Base-by-base conservation (phyloP, 2,329 filamentous ascomycete species). In the Emergomyces pasteurianus region DNA sequence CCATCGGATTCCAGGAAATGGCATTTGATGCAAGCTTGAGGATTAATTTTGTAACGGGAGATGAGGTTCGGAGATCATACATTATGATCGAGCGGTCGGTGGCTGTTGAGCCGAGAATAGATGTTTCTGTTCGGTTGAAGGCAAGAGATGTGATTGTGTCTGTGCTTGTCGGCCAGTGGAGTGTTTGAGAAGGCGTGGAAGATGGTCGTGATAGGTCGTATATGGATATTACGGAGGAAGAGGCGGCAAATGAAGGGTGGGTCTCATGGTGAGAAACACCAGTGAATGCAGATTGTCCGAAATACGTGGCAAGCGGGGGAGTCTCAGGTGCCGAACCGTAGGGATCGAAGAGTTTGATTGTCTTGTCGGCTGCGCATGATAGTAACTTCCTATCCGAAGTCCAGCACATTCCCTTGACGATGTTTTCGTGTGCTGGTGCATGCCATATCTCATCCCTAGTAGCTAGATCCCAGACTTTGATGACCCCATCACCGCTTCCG, bases 41-140 rank as follows among this genome's bases (percentile, higher is more conserved):
- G 14, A 91, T 81, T 0, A 89, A 87, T 71, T 92, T 92, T 64
- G 88, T 83, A 21, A 97, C 80, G 12, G 94, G 89, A 43, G 86
- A 89, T 5, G 86, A 87, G 14, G 92, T 96, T 58, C 94, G 86
- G 53, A 97, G 81, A 72, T 99, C 94, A 75, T 96, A 97, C 63
- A 99, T 82, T 49, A 96, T 86, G 63, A 99, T 78, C 34, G 88
- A 89, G 64, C 92, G 85, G 72, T 99, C 94, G 10, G 86, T 89
- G 42, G 89, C 90, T 63, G 88, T 87, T 0, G 90, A 94, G 8
- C 86, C 94, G 36, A 99, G 79, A 50, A 99, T 84, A 0, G 90
- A 95, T 0, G 92, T 96, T 78, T 99, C 94, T 43, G 89, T 88
- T 71, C 95, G 88, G 77, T 97, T 99, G 79, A 97, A 95, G 49